A percentile compares a stretch with the other conserved stretches of the same genome.
Conservation (phyloP, 495 filamentous ascomycete genomes). For the Podospora bellae-mahoneyi region DNA sequence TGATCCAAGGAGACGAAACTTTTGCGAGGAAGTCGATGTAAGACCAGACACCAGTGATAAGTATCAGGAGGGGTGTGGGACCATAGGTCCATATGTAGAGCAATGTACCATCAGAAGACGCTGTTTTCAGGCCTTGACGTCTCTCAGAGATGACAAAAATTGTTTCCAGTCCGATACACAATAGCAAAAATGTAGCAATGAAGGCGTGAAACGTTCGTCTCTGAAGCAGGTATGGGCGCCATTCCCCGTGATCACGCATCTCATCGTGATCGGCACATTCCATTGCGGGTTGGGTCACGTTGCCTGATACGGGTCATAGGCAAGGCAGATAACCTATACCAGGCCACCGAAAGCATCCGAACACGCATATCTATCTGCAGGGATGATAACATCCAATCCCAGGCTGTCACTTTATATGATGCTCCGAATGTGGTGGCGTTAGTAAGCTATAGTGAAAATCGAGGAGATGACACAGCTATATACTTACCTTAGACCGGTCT, state of each 20-base stretch:
- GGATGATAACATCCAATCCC: too few species aligned
- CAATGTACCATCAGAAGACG: neutral
- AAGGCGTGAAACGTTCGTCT: neutral
- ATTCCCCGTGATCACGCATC: neutral
- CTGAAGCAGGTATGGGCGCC: neutral
- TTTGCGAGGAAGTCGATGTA: neutral
- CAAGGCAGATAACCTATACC: too few species aligned
- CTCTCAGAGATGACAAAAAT: neutral
- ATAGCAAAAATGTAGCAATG: neutral
- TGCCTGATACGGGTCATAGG: too few species aligned
- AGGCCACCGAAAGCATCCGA: too few species aligned
- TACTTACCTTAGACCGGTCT: too few species aligned
- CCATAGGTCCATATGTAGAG: neutral
- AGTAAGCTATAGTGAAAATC: too few species aligned
- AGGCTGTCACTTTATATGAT: too few species aligned
- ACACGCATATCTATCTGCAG: too few species aligned
- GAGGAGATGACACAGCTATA: too few species aligned
- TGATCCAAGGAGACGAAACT: neutral
- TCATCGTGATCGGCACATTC: neutral
- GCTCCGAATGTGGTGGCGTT: too few species aligned
- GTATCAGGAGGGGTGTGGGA: neutral
- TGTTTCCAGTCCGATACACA: neutral
- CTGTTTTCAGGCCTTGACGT: neutral
- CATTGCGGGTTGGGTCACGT: too few species aligned
- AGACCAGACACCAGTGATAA: constrained; percentile 1